phyloP scores from a whole-genome alignment of 1,139 yeast species.

The Candida labiduridarum region DNA sequence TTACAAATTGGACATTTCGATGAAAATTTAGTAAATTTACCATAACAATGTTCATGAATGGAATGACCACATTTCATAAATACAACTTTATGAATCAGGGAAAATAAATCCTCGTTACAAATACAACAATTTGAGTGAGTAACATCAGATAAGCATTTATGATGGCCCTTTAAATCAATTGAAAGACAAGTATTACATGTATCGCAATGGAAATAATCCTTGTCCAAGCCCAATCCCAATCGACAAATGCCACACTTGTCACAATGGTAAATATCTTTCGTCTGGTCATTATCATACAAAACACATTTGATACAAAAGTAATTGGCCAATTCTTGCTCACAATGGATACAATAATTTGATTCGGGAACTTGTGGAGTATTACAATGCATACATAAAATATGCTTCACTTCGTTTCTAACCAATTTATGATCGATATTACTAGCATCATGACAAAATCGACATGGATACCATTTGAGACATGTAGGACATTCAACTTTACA shows the following conservation, averaged over 20 bases:
- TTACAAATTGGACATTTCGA: conserved; percentile 93
- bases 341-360: conserved; percentile 61
- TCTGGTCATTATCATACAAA: conserved; percentile 79
- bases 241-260: conserved; percentile 92
- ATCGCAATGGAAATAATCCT: conserved; percentile 88
- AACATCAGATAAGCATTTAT: conserved; percentile 81
- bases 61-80: conserved; percentile 96
- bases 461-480: conserved; percentile 75
- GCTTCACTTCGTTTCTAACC: conserved; percentile 62
- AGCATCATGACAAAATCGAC: conserved; percentile 86
- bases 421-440: conserved; percentile 57
- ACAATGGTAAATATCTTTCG: conserved; percentile 87
- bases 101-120: conserved; percentile 88
- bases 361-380: conserved; percentile 73
- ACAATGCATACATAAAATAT: conserved; percentile 82
- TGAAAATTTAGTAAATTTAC: conserved; percentile 74
- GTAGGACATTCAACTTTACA: conserved; percentile 82
- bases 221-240: conserved; percentile 82
- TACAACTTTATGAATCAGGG: conserved; percentile 81
- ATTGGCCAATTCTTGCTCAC: conserved; percentile 67
- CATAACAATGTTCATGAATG: conserved; percentile 83
- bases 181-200: conserved; percentile 90
- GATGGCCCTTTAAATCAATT: conserved; percentile 74
- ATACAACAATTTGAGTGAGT: conserved; percentile 93
- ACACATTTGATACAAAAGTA: conserved; percentile 81